Evolutionary conservation across 1,139 yeast genomes (phyloP).

Genomic region (Casaregolazyma lundiana): DNA sequence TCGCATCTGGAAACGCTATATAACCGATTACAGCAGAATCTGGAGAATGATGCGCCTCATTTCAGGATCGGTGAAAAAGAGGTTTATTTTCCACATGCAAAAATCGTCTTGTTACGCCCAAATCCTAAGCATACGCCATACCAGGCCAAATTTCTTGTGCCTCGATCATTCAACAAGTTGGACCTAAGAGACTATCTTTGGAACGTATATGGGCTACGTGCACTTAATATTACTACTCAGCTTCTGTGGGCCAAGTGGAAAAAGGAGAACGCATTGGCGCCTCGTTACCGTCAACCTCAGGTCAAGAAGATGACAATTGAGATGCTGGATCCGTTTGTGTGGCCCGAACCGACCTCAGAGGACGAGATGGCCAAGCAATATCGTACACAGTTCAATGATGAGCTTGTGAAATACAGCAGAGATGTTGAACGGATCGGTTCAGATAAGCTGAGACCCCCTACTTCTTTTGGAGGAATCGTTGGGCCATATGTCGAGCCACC

Average conservation of each 20-base stretch:
- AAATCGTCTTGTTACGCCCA: constrained; percentile 74
- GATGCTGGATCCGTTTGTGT: constrained; percentile 86
- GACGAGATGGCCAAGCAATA: constrained; percentile 34
- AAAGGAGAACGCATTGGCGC: constrained; percentile 57
- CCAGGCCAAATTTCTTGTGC: constrained; percentile 92
- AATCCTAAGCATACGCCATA: constrained; percentile 93
- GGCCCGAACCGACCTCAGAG: constrained; percentile 66
- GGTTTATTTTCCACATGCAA: constrained; percentile 77
- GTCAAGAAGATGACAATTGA: constrained; percentile 92
- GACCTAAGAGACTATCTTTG: constrained; percentile 88
- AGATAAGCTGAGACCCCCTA: constrained; percentile 61
- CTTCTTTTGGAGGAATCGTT: constrained; percentile 72
- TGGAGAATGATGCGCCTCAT: constrained; percentile 67
- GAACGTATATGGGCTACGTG: constrained; percentile 83
- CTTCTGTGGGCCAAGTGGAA: constrained; percentile 68
- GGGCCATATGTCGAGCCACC: constrained; percentile 65
- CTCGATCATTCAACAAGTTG: constrained; percentile 82
- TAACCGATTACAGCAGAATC: constrained; percentile 46
- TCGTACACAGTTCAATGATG: constrained; percentile 23
- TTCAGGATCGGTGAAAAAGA: constrained; percentile 71
- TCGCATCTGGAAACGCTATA: constrained; percentile 20
- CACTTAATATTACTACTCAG: constrained; percentile 81
- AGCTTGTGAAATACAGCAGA: constrained; percentile 32
- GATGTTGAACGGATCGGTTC: constrained; percentile 56
- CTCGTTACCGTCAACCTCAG: constrained; percentile 76